A percentile compares a stretch with the other conserved stretches of the same genome.
phyloP scores from a whole-genome alignment of 1,139 yeast genomes.

The Debaryomycetaceae sp. region DNA sequence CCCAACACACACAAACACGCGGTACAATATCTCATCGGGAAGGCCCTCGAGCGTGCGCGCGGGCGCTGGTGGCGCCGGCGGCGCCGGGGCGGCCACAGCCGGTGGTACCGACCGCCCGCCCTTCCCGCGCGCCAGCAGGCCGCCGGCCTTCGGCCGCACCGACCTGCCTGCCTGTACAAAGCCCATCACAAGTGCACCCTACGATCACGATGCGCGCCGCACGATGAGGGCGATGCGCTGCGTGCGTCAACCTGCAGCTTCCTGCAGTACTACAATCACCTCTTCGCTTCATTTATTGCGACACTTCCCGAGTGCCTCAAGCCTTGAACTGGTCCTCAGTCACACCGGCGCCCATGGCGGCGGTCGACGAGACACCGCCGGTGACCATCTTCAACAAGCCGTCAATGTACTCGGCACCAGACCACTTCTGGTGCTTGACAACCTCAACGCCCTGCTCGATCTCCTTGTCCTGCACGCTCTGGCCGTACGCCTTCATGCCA shows the following conservation, averaged over 20 bases:
- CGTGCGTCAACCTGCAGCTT: too few species aligned
- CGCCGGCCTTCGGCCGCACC: too few species aligned
- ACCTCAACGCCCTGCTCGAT: constrained; percentile 89
- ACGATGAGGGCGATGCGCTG: too few species aligned
- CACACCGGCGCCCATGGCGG: constrained; percentile 99
- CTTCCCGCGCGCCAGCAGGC: too few species aligned
- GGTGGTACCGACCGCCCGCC: too few species aligned
- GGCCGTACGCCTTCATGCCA: constrained; percentile 97
- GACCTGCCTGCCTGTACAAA: too few species aligned
- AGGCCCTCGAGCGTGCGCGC: constrained; percentile 18
- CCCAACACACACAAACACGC: constrained; percentile 28
- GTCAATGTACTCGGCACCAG: constrained; percentile 97
- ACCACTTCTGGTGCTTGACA: constrained; percentile 98
- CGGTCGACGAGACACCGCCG: constrained; percentile 94
- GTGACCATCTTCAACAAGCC: constrained; percentile 83
- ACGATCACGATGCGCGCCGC: too few species aligned
- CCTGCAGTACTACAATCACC: too few species aligned
- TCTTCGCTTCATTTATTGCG: too few species aligned
- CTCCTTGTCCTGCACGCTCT: constrained; percentile 81
- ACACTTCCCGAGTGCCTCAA: too few species aligned
- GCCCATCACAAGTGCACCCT: too few species aligned
- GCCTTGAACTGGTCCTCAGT: constrained; percentile 92
- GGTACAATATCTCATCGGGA: constrained; percentile 29
- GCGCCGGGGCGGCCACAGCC: background rate
- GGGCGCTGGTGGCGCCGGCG: background rate